A percentile compares a stretch with the other conserved stretches of the same genome.
These are phyloP conservation scores for Penicillium flavigenum DNA, from an alignment of 495 filamentous ascomycete genomes.

Conservation along the genomic window DNA sequence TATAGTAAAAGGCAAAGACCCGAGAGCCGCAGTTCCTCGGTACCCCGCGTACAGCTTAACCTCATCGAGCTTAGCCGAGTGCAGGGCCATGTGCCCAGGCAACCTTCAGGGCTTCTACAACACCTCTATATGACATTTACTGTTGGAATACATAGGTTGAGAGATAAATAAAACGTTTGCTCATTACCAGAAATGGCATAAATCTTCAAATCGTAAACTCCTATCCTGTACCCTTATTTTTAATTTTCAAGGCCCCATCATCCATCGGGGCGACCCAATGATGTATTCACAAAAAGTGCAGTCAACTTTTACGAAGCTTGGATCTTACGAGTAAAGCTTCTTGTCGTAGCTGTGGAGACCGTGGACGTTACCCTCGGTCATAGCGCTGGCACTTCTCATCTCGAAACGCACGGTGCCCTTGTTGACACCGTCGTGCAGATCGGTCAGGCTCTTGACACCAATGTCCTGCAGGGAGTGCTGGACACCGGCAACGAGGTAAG, in stretches of 20 bases:
- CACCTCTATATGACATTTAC: not conserved
- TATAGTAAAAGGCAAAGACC: slow-evolving; percentile 18
- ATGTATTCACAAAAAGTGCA: slow-evolving; percentile 29
- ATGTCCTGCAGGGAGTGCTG: slow-evolving; percentile 98
- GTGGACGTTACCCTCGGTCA: slow-evolving; percentile 94
- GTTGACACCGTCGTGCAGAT: slow-evolving; percentile 71
- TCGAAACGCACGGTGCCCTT: slow-evolving; percentile 87
- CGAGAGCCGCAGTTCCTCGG: slow-evolving; percentile 29
- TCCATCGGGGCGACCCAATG: slow-evolving; percentile 34
- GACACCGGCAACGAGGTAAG: slow-evolving; percentile 90
- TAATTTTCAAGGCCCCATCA: slow-evolving; percentile 38
- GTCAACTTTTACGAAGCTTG: slow-evolving; percentile 14
- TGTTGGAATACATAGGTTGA: not conserved
- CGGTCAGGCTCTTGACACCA: slow-evolving; percentile 72
- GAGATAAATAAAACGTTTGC: slow-evolving; percentile 13
- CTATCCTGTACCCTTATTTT: slow-evolving; percentile 38
- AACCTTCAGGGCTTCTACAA: not conserved
- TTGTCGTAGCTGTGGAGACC: slow-evolving; percentile 97
- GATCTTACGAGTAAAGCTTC: slow-evolving; percentile 86
- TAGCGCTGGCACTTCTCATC: slow-evolving; percentile 87
- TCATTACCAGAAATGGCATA: slow-evolving; percentile 29
- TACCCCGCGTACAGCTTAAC: slow-evolving; percentile 30
- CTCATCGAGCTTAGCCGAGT: slow-evolving; percentile 22
- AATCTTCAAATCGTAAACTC: slow-evolving; percentile 35
- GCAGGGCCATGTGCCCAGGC: slow-evolving; percentile 20